phyloP scores from a whole-genome alignment of 768 basidiomycete species.

The Suillus spraguei region DNA sequence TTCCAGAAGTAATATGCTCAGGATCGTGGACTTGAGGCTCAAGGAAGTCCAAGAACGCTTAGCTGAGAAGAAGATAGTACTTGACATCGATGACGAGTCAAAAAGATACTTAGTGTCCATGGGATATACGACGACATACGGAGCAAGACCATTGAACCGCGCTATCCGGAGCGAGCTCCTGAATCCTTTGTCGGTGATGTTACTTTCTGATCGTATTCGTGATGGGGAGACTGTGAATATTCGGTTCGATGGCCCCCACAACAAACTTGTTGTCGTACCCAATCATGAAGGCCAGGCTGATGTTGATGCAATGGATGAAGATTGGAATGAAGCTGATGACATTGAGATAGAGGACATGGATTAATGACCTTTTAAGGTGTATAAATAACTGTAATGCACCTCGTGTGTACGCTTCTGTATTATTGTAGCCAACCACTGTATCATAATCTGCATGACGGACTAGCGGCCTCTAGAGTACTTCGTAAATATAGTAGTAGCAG shows the following conservation, averaged over 20 bases:
- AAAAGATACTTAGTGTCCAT: slow-evolving; percentile 75
- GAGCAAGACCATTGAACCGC: slow-evolving; percentile 90
- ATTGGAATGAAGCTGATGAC: slow-evolving; percentile 50
- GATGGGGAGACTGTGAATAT: slow-evolving; percentile 81
- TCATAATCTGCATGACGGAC: background rate
- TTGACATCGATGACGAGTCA: slow-evolving; percentile 76
- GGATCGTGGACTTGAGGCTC: slow-evolving; percentile 88
- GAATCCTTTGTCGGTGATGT: slow-evolving; percentile 84
- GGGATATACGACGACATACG: slow-evolving; percentile 83
- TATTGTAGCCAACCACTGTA: background rate
- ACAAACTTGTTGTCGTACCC: slow-evolving; percentile 74
- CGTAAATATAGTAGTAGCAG: background rate
- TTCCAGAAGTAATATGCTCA: slow-evolving; percentile 72
- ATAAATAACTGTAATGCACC: slow-evolving; percentile 14
- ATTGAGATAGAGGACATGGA: slow-evolving; percentile 69
- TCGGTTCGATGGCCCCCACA: slow-evolving; percentile 79
- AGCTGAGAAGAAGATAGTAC: slow-evolving; percentile 73
- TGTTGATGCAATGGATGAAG: slow-evolving; percentile 57
- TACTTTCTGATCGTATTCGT: slow-evolving; percentile 79
- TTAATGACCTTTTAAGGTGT: slow-evolving; percentile 23
- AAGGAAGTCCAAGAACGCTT: slow-evolving; percentile 85
- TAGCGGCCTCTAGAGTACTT: background rate
- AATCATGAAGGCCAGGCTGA: slow-evolving; percentile 69
- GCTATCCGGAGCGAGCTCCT: slow-evolving; percentile 91
- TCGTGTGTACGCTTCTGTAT: slow-evolving; percentile 2